Evolutionary conservation across 2,329 filamentous ascomycete genomes (phyloP), one percentile per base, ranked within the genome.

Genomic region (Nemania sp.): DNA sequence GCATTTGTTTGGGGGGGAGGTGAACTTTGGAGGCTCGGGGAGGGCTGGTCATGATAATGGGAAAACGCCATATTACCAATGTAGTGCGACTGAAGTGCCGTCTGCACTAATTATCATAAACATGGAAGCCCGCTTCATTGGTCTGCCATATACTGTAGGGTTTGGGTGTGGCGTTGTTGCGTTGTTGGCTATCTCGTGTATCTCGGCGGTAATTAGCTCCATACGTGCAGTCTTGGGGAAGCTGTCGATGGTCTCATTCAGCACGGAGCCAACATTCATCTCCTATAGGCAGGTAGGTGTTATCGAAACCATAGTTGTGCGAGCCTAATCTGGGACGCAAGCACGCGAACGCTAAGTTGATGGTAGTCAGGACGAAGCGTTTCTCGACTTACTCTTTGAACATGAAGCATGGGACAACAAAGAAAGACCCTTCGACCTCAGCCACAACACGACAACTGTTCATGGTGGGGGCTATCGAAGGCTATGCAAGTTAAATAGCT

Each of bases 11-110:
- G 25, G 25, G 25, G 7, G 7, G 25, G 7, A 4, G 25, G 25
- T 7, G 25, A 29, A 29, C 25, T 29, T n/a, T 29, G 25, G 25
- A 29, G 25, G 25, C 25, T 7, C 7, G 25, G 25, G 34, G 7
- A 43, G 56, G 57, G n/a, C n/a, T n/a, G n/a, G n/a, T n/a, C n/a
- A 60, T 56, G 42, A 52, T 39, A 9, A n/a, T 5, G 52, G 7
- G 11, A 40, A 25, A 29, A 52, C 32, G 50, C 25, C 12, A 18
- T 49, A 17, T 18, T 49, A 17, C 17, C 25, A 7, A 51, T 46
- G 13, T 47, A 15, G 43, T 35, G 21, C 18, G 18, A 53, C 25
- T 11, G 21, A 52, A 35, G 3, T 7, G 39, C 10, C 10, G 39
- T 55, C 37, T 13, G 34, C 25, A 11, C 35, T 43, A 39, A 11